Evolutionary conservation across 495 filamentous ascomycete species (phyloP), one percentile per base, ranked within the genome.

Genomic region (Penicillium angulare): DNA sequence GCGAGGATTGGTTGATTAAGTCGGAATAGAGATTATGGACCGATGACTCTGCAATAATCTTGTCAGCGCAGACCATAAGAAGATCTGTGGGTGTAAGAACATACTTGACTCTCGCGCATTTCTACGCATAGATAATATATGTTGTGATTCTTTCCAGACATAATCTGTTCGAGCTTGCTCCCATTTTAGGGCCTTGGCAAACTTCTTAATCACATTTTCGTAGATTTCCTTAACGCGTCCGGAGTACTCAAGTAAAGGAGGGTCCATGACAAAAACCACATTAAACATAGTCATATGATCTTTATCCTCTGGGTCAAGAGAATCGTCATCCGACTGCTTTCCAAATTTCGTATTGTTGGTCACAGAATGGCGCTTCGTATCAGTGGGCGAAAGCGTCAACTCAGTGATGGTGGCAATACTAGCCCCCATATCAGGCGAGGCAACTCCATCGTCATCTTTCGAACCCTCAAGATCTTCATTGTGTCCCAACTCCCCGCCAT

Each of bases 201-300:
- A 85, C 64, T 92, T 92, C 69, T 88, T 92, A 56, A 89, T 86
- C 18, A 96, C 85, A 63, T 96, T 84, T 45, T 89, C 79, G 61
- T 92, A 95, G 63, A 97, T 85, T 43, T 92, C 84, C 47, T 84
- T 79, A 39, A 90, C 78, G 17, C 90, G 76, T 42, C 84, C 73
- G 39, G 86, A 85, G 57, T 86, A 86, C 65, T 95, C 89, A 34
- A 88, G 69, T 41, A 85, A 78, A 31, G 88, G 87, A 3, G 89
- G 86, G 59, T 88, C 85, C 41, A 96, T 70, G 27, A 96, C 87
- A 69, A 97, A 97, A 12, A 96, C 89, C 27, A 97, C 82, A 70
- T 97, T 91, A 66, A 98, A 98, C 91, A 97, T 96, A 18, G 83
- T 90, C 88, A 98, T 92, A 35, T 75, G 69, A 43, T 76, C 76